These are phyloP conservation scores for Microthlaspi erraticum DNA, from an alignment of 345 rosid species.

Conservation along the genomic window DNA sequence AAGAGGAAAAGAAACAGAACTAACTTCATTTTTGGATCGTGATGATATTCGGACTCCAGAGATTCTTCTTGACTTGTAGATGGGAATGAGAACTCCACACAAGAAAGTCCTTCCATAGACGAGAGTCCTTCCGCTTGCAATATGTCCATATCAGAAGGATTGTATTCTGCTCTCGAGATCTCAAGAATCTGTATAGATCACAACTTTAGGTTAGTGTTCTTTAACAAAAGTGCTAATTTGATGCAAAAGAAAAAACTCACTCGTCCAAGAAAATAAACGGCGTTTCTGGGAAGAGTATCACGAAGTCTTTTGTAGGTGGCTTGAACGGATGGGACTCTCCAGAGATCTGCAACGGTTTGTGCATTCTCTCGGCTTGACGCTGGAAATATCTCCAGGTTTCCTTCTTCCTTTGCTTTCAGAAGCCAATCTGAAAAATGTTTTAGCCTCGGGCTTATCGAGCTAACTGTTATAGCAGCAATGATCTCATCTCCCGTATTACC, in stretches of 20 bases:
- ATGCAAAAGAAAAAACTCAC: slow-evolving; percentile 48
- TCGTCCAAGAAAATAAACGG: slow-evolving; percentile 84
- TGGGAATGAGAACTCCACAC: slow-evolving; percentile 81
- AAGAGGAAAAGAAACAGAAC: slow-evolving; percentile 29
- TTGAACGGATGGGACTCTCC: slow-evolving; percentile 78
- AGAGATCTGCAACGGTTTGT: slow-evolving; percentile 65
- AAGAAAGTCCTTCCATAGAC: slow-evolving; percentile 68
- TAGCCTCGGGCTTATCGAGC: slow-evolving; percentile 58
- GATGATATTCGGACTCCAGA: slow-evolving; percentile 47
- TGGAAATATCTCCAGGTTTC: slow-evolving; percentile 77
- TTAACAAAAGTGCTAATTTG: slow-evolving; percentile 11
- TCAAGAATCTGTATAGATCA: slow-evolving; percentile 69
- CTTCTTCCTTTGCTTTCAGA: slow-evolving; percentile 63
- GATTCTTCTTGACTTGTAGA: slow-evolving; percentile 40
- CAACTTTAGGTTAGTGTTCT: slow-evolving; percentile 20
- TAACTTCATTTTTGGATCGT: slow-evolving; percentile 60
- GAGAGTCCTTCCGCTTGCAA: slow-evolving; percentile 78
- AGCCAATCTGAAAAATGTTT: slow-evolving; percentile 81
- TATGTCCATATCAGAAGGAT: slow-evolving; percentile 84
- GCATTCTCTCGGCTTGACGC: slow-evolving; percentile 68
- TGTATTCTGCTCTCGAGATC: slow-evolving; percentile 68
- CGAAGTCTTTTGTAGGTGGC: slow-evolving; percentile 77
- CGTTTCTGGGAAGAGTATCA: slow-evolving; percentile 67
- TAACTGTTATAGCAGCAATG: slow-evolving; percentile 45
- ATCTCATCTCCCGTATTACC: slow-evolving; percentile 46